These are phyloP conservation scores for Uncinocarpus reesii DNA, from an alignment of 2,329 filamentous ascomycete species.

Conservation along the genomic window DNA sequence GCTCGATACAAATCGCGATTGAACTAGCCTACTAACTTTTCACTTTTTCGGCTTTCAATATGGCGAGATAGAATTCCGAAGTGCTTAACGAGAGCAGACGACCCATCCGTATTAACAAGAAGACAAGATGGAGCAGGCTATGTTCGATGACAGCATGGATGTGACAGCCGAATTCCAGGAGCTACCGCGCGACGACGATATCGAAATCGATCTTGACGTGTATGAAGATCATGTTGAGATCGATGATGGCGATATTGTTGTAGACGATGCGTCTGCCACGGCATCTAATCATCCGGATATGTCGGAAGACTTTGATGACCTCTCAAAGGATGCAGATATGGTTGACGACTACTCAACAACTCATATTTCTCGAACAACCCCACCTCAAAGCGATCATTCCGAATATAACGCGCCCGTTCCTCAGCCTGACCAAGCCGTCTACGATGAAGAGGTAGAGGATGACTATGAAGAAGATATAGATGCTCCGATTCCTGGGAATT, in stretches of 20 bases:
- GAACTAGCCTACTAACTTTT: no score
- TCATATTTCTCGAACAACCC: slow-evolving; percentile 18
- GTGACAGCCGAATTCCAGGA: slow-evolving; percentile 33
- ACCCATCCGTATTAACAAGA: background rate
- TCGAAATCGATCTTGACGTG: slow-evolving; percentile 51
- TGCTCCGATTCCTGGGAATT: slow-evolving; percentile 20
- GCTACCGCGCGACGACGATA: slow-evolving; percentile 28
- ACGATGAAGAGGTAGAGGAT: slow-evolving; percentile 35
- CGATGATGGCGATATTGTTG: slow-evolving; percentile 49
- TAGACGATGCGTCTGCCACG: slow-evolving; percentile 41
- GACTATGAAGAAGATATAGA: slow-evolving; percentile 31
- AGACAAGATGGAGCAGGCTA: slow-evolving; percentile 29
- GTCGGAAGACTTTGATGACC: slow-evolving; percentile 25
- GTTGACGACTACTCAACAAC: slow-evolving; percentile 29
- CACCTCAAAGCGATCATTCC: slow-evolving; percentile 25
- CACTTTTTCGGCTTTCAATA: no score
- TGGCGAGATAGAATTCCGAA: background rate
- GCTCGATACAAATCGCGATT: no score
- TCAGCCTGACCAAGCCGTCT: slow-evolving; percentile 13
- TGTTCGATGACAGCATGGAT: slow-evolving; percentile 37
- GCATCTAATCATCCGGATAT: slow-evolving; percentile 30
- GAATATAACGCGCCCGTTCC: slow-evolving; percentile 19
- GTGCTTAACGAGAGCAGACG: background rate
- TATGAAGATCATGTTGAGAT: slow-evolving; percentile 25
- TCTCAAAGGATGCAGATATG: slow-evolving; percentile 38